Evolutionary conservation across 73 alveolate genomes (phyloP), one percentile per base, ranked within the genome.

Genomic region (Uronychia setigera): DNA sequence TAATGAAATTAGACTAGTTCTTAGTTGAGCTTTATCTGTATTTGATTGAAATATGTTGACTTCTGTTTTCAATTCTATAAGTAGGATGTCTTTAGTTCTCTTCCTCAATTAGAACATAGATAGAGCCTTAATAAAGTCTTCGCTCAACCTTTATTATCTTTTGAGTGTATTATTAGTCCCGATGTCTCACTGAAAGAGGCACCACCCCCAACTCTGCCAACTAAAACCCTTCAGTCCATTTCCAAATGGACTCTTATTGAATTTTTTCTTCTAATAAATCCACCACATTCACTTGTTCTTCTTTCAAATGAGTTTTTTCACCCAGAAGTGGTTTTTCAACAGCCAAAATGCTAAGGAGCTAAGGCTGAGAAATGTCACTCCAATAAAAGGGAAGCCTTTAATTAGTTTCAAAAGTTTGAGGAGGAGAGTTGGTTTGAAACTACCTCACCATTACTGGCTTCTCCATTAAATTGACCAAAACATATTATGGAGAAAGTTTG

Each of bases 401-500:
- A 29, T 76, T 28, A 9, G 59, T 28, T 9, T 26, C 46, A 26
- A 76, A 5, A 26, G 58, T 76, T 1, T 26, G 19, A 28, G 29
- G 32, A 28, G n/a, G 29, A 30, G 19, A 1, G n/a, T 76, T 58
- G 5, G 19, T 25, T 30, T 28, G 19, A 9, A 28, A 1, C 31
- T 76, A 5, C 1, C 32, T 25, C 13, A 80, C 67, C 59, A 35
- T 58, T 5, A 86, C 29, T 26, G 87, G 74, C 25, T 29, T 35
- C 1, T 33, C 31, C 92, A 79, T 35, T 26, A 60, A 75, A 59
- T 90, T 90, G 1, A 90, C 84, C 28, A 90, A 59, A 1, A 90
- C 89, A 80, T 58, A 85, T 74, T 76, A 58, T 11, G 95, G 95
- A 0, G 80, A 33, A 29, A 90, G 60, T 29, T 79, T 76, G 1